Evolutionary conservation across 176 grass and related monocot genomes (phyloP).

Genomic region (Pontederia crassipes): DNA sequence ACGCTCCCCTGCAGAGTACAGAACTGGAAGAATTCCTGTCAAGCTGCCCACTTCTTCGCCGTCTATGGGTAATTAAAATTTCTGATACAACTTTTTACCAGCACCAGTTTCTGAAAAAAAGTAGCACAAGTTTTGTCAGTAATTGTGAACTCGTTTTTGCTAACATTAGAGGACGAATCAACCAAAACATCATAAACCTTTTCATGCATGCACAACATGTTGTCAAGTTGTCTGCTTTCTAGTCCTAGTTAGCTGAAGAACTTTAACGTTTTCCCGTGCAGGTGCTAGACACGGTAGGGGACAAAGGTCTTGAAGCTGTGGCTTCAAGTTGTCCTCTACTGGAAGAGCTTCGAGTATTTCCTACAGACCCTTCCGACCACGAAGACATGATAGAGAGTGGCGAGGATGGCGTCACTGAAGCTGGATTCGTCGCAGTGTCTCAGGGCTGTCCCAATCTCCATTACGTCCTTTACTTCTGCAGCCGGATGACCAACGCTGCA

Average conservation of each 20-base stretch:
- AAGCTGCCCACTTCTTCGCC: slow-evolving; percentile 44
- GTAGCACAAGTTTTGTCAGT: too few species aligned
- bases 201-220: not conserved
- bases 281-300: slow-evolving; percentile 75
- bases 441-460: slow-evolving; percentile 70
- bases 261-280: slow-evolving; percentile 19
- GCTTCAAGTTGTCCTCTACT: slow-evolving; percentile 60
- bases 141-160: too few species aligned
- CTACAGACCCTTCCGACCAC: slow-evolving; percentile 52
- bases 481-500: slow-evolving; percentile 69
- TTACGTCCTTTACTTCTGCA: slow-evolving; percentile 79
- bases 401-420: slow-evolving; percentile 34
- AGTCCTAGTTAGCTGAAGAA: too few species aligned
- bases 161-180: too few species aligned
- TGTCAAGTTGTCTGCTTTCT: too few species aligned
- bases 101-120: not conserved
- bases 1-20: slow-evolving; percentile 31
- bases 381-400: slow-evolving; percentile 31
- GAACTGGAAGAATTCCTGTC: slow-evolving; percentile 46
- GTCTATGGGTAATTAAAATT: slow-evolving; percentile 30
- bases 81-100: too few species aligned
- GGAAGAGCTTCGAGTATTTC: slow-evolving; percentile 68
- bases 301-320: slow-evolving; percentile 66
- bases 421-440: slow-evolving; percentile 55
- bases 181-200: too few species aligned